Conservation (phyloP, 2,329 filamentous ascomycete genomes). For the Trichocomaceae sp. region DNA sequence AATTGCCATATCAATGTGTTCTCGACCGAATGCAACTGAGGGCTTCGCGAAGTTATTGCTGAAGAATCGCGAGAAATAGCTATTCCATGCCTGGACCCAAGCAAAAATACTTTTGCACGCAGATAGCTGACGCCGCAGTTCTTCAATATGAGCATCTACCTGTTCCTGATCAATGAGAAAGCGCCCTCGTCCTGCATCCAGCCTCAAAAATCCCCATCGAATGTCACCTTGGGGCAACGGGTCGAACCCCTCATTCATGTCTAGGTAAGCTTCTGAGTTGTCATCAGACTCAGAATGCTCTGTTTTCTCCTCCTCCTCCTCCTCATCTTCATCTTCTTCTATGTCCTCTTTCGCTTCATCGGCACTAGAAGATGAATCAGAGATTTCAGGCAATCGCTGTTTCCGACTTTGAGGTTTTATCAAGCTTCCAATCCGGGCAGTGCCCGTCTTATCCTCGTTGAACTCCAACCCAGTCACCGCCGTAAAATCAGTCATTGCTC, state of each 20-base stretch:
- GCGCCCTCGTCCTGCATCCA: conserved; percentile 47
- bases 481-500: conserved; percentile 50
- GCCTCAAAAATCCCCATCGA: conserved; percentile 53
- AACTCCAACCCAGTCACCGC: conserved; percentile 51
- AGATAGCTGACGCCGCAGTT: conserved; percentile 53
- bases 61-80: conserved; percentile 53
- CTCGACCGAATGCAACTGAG: conserved; percentile 48
- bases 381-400: neutral
- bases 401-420: conserved; percentile 7
- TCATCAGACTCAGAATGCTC: conserved; percentile 9
- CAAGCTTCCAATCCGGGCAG: conserved; percentile 35
- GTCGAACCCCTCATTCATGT: conserved; percentile 10
- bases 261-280: neutral
- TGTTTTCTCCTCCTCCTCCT: neutral
- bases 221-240: conserved; percentile 49
- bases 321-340: neutral
- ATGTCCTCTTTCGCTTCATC: no score
- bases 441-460: conserved; percentile 54
- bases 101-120: conserved; percentile 51
- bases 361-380: neutral
- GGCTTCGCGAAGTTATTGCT: conserved; percentile 52
- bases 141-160: conserved; percentile 54
- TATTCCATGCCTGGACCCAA: conserved; percentile 57
- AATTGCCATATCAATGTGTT: conserved; percentile 52
- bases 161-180: conserved; percentile 56